phyloP scores from a whole-genome alignment of 139 green algal genomes.

The Haematococcus sp. region DNA sequence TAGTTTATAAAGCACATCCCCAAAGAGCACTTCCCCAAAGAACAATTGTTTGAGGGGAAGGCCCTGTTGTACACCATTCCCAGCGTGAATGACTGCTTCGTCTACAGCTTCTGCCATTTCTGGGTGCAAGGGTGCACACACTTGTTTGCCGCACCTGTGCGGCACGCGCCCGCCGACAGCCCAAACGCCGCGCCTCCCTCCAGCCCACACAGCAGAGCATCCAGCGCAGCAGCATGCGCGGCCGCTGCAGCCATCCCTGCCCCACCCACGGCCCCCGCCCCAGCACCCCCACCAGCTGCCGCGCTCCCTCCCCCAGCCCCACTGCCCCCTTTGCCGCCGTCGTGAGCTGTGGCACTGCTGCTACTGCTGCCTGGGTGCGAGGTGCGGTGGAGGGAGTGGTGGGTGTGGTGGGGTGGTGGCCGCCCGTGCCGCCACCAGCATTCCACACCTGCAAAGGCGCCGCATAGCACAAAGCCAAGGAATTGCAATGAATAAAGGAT shows the following conservation, averaged over 20 bases:
- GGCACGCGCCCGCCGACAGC: conserved; percentile 63
- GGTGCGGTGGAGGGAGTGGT: conserved; percentile 13
- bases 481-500: too few species aligned
- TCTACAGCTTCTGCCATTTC: too few species aligned
- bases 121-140: too few species aligned
- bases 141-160: conserved; percentile 55
- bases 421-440: conserved; percentile 36
- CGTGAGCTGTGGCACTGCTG: too few species aligned
- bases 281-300: neutral
- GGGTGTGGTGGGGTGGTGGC: neutral
- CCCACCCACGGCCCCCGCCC: conserved; percentile 4
- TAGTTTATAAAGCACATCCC: too few species aligned
- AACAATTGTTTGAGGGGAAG: too few species aligned
- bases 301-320: conserved; percentile 17
- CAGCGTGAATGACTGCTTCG: too few species aligned
- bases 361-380: neutral
- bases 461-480: neutral
- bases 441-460: conserved; percentile 20
- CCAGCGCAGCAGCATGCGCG: conserved; percentile 8
- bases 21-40: too few species aligned
- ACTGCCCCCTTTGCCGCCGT: neutral
- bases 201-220: conserved; percentile 49
- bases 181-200: conserved; percentile 87
- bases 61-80: too few species aligned
- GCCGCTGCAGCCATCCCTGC: conserved; percentile 13